Conservation (phyloP, 108 stramenopile species). For the Fistulifera solaris region DNA sequence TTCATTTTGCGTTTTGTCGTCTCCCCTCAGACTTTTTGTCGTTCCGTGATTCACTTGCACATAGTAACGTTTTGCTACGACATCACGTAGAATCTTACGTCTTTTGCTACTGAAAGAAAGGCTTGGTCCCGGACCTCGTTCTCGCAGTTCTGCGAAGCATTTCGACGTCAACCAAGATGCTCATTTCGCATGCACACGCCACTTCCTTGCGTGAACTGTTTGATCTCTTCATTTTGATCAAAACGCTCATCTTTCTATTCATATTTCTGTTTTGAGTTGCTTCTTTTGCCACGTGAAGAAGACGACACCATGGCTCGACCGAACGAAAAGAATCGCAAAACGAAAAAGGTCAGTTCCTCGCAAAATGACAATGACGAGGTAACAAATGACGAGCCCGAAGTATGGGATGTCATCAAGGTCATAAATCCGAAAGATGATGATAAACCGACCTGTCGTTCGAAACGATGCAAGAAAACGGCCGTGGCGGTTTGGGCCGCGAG, state of each 20-base stretch:
- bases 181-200: slow-evolving; percentile 64
- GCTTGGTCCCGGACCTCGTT: slow-evolving; percentile 67
- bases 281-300: no score
- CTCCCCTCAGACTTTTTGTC: no score
- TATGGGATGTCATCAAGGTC: not conserved
- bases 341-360: not conserved
- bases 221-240: no score
- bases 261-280: no score
- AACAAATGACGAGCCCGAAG: not conserved
- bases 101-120: no score
- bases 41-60: no score
- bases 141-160: slow-evolving; percentile 91
- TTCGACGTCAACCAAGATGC: slow-evolving; percentile 75
- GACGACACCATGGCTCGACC: not conserved
- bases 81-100: no score
- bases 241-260: no score
- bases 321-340: not conserved
- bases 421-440: not conserved
- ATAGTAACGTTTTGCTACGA: no score
- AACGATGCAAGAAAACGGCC: slow-evolving; percentile 27
- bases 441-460: slow-evolving; percentile 15
- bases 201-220: slow-evolving; percentile 66
- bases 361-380: not conserved
- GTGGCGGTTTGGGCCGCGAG: slow-evolving; percentile 46
- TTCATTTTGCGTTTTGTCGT: no score